A percentile compares a stretch with the other conserved stretches of the same genome.
These are phyloP conservation scores for Xeromyces bisporus DNA, from an alignment of 495 filamentous ascomycete genomes.

Conservation along the genomic window DNA sequence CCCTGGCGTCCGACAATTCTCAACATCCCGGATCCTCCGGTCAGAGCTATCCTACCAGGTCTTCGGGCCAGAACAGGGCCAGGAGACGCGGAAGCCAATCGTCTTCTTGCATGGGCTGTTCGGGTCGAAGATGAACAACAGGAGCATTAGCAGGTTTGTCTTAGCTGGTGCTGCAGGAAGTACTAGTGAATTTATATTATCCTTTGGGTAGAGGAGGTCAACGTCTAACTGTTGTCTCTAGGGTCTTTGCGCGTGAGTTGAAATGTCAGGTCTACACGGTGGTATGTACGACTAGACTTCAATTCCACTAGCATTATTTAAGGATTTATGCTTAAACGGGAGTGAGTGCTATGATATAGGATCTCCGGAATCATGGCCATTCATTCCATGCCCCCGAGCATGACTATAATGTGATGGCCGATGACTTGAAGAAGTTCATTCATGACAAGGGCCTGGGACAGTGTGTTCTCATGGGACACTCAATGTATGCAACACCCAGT, in stretches of 20 bases:
- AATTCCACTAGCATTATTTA: background rate
- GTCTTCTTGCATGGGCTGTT: slow-evolving; percentile 89
- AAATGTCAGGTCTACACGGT: slow-evolving; percentile 68
- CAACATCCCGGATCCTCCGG: slow-evolving; percentile 14
- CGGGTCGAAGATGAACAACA: slow-evolving; percentile 89
- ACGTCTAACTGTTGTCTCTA: slow-evolving; percentile 13
- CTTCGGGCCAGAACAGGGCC: slow-evolving; percentile 22
- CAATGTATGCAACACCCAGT: slow-evolving; percentile 46
- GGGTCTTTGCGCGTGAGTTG: slow-evolving; percentile 67
- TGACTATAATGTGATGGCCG: slow-evolving; percentile 73
- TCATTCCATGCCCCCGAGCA: slow-evolving; percentile 63
- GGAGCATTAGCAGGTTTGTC: slow-evolving; percentile 88
- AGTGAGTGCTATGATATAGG: slow-evolving; percentile 33
- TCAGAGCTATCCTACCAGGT: slow-evolving; percentile 26
- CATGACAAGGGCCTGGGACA: slow-evolving; percentile 49
- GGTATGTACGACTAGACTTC: slow-evolving; percentile 29
- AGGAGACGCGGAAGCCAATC: slow-evolving; percentile 41
- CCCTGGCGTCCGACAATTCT: slow-evolving; percentile 18
- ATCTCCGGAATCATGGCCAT: slow-evolving; percentile 88
- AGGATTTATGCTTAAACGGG: background rate
- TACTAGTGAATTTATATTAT: background rate
- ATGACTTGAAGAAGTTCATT: slow-evolving; percentile 74
- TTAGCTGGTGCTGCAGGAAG: background rate
- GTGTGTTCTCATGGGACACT: slow-evolving; percentile 76
- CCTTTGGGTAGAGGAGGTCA: slow-evolving; percentile 5